These are phyloP conservation scores for Groenewaldozyma salmanticensis DNA, from an alignment of 805 yeast species.

Conservation along the genomic window DNA sequence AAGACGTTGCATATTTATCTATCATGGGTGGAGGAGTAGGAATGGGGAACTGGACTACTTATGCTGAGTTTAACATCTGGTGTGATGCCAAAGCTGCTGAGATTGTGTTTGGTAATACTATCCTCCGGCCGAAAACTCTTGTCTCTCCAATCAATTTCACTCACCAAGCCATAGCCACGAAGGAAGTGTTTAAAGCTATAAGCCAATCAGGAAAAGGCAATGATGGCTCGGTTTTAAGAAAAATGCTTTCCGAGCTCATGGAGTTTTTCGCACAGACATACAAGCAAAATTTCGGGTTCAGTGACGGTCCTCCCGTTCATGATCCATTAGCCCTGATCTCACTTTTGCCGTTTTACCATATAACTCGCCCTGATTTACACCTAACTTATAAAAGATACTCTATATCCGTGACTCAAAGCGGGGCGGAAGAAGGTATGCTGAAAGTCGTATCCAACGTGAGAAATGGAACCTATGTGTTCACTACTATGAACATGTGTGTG, in stretches of 20 bases:
- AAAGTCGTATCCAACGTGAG: constrained; percentile 9
- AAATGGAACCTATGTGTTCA: constrained; percentile 33
- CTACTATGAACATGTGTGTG: constrained; percentile 30
- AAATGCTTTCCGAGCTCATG: constrained; percentile 45
- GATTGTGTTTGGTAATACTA: constrained; percentile 39
- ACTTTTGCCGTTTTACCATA: constrained; percentile 36
- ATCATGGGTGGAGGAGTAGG: constrained; percentile 68
- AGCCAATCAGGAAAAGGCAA: constrained; percentile 12
- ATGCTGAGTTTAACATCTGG: constrained; percentile 68
- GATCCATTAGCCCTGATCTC: constrained; percentile 68
- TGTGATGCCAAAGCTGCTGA: constrained; percentile 72
- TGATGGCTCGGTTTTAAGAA: constrained; percentile 37
- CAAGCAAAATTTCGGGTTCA: constrained; percentile 34
- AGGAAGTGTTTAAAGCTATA: constrained; percentile 31
- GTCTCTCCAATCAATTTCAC: constrained; percentile 64
- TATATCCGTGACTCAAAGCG: constrained; percentile 15
- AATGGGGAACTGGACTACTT: constrained; percentile 39
- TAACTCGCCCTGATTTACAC: constrained; percentile 16
- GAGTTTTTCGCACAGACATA: constrained; percentile 40
- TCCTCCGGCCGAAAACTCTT: constrained; percentile 39
- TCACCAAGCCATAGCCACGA: constrained; percentile 49
- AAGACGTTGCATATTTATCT: constrained; percentile 43
- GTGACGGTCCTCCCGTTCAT: constrained; percentile 64
- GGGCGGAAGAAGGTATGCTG: constrained; percentile 24
- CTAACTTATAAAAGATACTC: constrained; percentile 11